A percentile compares a stretch with the other conserved stretches of the same genome.
phyloP scores from a whole-genome alignment of 164 flowering plant species.

The Stephania cephalantha region DNA sequence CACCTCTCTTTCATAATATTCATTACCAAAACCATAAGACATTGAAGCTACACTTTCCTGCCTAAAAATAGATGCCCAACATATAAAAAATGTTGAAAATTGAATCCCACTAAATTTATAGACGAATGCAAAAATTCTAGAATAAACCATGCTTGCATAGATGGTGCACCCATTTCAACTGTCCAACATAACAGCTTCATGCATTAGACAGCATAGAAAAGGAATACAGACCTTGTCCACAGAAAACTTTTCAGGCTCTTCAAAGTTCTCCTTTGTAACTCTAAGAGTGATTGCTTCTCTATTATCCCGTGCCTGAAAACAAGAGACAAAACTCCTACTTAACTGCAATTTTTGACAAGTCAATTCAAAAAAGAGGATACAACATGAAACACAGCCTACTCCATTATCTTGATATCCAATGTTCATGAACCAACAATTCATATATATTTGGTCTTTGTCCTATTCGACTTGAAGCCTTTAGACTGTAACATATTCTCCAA shows the following conservation, averaged over 20 bases:
- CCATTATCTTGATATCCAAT: too few species aligned
- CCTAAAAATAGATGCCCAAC: neutral
- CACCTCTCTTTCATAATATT: too few species aligned
- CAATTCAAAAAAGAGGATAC: neutral
- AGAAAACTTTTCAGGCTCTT: conserved; percentile 30
- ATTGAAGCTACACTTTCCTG: neutral
- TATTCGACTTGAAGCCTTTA: too few species aligned
- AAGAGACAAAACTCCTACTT: neutral
- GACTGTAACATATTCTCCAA: too few species aligned
- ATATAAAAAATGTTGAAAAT: neutral
- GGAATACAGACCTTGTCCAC: conserved; percentile 53
- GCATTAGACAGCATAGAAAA: neutral
- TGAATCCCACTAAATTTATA: neutral
- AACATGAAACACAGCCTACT: too few species aligned
- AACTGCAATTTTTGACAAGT: neutral
- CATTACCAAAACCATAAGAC: neutral
- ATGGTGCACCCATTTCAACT: neutral
- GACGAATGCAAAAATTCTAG: too few species aligned
- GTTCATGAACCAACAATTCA: too few species aligned
- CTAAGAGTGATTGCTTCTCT: conserved; percentile 49
- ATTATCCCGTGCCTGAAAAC: conserved; percentile 53
- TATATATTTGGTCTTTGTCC: too few species aligned
- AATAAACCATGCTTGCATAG: too few species aligned
- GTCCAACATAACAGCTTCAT: neutral
- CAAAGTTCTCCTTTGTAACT: conserved; percentile 45